Base-by-base conservation (phyloP, 2,329 filamentous ascomycete species). In the Ambrosiella xylebori region DNA sequence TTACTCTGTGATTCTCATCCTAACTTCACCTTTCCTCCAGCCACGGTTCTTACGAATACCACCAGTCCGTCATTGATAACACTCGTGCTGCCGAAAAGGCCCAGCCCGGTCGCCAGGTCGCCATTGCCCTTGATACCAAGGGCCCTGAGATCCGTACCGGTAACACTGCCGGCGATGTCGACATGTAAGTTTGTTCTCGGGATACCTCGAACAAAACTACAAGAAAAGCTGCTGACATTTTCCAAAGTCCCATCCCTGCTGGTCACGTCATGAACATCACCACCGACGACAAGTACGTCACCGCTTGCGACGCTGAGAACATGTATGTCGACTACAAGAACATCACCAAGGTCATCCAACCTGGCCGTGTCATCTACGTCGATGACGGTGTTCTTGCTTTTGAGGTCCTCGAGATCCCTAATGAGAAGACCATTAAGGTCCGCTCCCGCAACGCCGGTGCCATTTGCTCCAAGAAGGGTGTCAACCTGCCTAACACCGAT, bases 251-350 rank as follows among this genome's bases (percentile, higher is more conserved):
- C 64, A 90, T 98, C 72, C 74, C 81, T 64, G 86, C 82, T 56
- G 91, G 91, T 65, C 81, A 82, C 64, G 77, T 94, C 74, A 74
- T 98, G 72, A 96, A 94, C 80, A 86, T 98, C 74, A 96, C 93
- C 69, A 98, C 93, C 61, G 90, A 98, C 70, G 90, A 97, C 54
- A 76, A 88, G 70, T 97, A 96, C 72, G 86, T 85, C 65, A 86
- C 85, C 59, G 74, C 81, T 60, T 90, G 85, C 68, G 86, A 94
- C 72, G 84, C 88, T 66, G 80, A 90, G 75, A 95, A 95, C 79
- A 95, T 98, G 93, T 96, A 89, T 69, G 86, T 97, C 68, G 91
- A 97, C 78, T 97, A 98, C 80, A 94, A 95, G 84, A 98, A 98
- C 80, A 97, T 98, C 74, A 96, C 91, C 74, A 95, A 94, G 77